Evolutionary conservation across 2,329 filamentous ascomycete species (phyloP).

Genomic region (Venturia carpophila): DNA sequence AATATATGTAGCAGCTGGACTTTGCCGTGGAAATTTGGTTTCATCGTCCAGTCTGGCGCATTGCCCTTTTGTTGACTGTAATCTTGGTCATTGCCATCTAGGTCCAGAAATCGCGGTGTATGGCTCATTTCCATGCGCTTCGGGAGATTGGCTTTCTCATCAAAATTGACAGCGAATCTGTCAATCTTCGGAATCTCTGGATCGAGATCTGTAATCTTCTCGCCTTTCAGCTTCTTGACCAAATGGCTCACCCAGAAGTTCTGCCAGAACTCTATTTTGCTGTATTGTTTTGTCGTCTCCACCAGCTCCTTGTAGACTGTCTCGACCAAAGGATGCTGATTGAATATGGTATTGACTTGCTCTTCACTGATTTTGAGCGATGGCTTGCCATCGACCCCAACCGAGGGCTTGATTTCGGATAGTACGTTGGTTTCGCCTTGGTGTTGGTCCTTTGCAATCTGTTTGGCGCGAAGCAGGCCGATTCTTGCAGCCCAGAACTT

Average conservation of each 20-base stretch:
- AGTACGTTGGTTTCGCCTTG: slow-evolving; percentile 90
- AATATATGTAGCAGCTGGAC: slow-evolving; percentile 83
- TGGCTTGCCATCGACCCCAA: slow-evolving; percentile 59
- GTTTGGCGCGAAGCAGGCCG: slow-evolving; percentile 79
- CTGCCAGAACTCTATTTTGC: slow-evolving; percentile 80
- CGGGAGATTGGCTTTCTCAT: slow-evolving; percentile 46
- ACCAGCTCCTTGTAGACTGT: slow-evolving; percentile 91
- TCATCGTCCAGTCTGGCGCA: slow-evolving; percentile 82
- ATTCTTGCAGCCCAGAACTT: slow-evolving; percentile 94
- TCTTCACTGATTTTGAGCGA: slow-evolving; percentile 82
- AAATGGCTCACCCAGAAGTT: slow-evolving; percentile 87
- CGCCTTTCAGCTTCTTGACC: slow-evolving; percentile 84
- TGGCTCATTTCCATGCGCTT: slow-evolving; percentile 47
- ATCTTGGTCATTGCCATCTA: slow-evolving; percentile 92
- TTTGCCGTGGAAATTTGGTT: slow-evolving; percentile 63
- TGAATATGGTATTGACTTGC: slow-evolving; percentile 87
- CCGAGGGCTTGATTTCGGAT: slow-evolving; percentile 75
- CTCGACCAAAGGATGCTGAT: slow-evolving; percentile 84
- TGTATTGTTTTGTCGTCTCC: slow-evolving; percentile 39
- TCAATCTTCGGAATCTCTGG: slow-evolving; percentile 73
- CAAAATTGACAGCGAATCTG: slow-evolving; percentile 64
- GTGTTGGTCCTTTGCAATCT: slow-evolving; percentile 78
- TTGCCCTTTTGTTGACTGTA: slow-evolving; percentile 83
- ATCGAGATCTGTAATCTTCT: slow-evolving; percentile 73
- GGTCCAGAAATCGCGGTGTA: slow-evolving; percentile 82